Evolutionary conservation across 176 grass and related monocot genomes (phyloP), one percentile per base, ranked within the genome.

Genomic region (Puccinellia tenuiflora): DNA sequence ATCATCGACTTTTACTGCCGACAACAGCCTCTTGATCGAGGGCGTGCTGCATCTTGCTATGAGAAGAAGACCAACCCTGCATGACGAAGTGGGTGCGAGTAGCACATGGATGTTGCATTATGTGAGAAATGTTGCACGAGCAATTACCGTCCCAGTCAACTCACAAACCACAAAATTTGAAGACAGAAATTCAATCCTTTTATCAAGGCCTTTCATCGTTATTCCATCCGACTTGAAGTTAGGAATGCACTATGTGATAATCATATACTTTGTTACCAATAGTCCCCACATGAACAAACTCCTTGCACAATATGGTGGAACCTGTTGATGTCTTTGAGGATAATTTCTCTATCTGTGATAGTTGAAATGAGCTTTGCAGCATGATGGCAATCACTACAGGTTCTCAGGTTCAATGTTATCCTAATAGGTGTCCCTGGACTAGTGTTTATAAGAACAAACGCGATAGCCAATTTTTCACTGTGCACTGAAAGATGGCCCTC

Each of bases 341-440:
- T 81, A 68, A 94, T 92, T 82, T 94, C 92, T 35, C 90, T 79
- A 48, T 48, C 43, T 61, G 85, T 86, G 71, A 88, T 86, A 9
- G 47, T 83, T 11, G 92, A 94, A 68, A 94, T 92, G 38, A 94
- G 79, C 62, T 92, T 90, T 53, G 87, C 82, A 78, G 85, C 87
- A 61, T 70, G 85, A 88, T 94, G 92, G 64, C 92, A 94, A 73
- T 94, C 90, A 66, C 85, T 35, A 83, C 92, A 92, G 18, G 86
- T 94, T 68, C 90, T 89, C 33, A 94, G 92, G 75, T 94, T 94
- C 92, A 92, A 78, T 5, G 75, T 88, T 83, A 97, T 79, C 81
- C 94, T 93, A 72, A 91, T 78, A 26, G 81, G 81, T 77, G 70
- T 88, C 29, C 54, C 80, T 68, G 89, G 69, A 75, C 13, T 81